These are phyloP conservation scores for Atalantia buxifolia DNA, from an alignment of 345 rosid genomes.

Conservation along the genomic window DNA sequence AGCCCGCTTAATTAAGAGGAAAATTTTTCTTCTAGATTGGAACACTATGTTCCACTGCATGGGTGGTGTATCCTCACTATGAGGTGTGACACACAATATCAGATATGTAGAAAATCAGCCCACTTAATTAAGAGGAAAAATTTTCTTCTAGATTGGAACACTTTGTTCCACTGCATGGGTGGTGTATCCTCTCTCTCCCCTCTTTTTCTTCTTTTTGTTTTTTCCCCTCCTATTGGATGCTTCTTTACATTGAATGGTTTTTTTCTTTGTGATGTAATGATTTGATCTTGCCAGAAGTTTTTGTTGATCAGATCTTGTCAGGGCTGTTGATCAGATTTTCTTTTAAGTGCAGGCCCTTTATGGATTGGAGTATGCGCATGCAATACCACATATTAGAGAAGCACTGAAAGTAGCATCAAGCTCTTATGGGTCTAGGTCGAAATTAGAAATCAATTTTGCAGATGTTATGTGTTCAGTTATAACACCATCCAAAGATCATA, in stretches of 20 bases:
- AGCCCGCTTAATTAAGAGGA: neutral
- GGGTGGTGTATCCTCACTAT: neutral
- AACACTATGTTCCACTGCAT: no score
- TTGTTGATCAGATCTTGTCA: neutral
- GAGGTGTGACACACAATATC: neutral
- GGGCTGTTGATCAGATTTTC: slow-evolving; percentile 1
- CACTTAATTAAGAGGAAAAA: neutral
- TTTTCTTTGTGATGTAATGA: neutral
- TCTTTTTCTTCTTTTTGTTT: no score
- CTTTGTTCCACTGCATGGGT: no score
- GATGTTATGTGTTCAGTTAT: slow-evolving; percentile 49
- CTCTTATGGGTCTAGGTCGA: slow-evolving; percentile 16
- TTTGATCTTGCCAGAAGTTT: neutral
- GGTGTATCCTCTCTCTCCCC: no score
- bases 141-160: no score
- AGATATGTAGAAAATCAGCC: neutral
- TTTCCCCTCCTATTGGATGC: neutral
- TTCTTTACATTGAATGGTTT: neutral
- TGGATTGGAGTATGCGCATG: slow-evolving; percentile 81
- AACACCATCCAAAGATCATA: slow-evolving; percentile 42
- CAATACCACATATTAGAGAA: slow-evolving; percentile 49
- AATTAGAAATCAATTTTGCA: slow-evolving; percentile 43
- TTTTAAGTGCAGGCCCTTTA: slow-evolving; percentile 60
- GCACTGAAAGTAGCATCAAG: slow-evolving; percentile 33
- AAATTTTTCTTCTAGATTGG: neutral